Evolutionary conservation across 2,329 filamentous ascomycete species (phyloP).

Genomic region (Fusarium annulatum): DNA sequence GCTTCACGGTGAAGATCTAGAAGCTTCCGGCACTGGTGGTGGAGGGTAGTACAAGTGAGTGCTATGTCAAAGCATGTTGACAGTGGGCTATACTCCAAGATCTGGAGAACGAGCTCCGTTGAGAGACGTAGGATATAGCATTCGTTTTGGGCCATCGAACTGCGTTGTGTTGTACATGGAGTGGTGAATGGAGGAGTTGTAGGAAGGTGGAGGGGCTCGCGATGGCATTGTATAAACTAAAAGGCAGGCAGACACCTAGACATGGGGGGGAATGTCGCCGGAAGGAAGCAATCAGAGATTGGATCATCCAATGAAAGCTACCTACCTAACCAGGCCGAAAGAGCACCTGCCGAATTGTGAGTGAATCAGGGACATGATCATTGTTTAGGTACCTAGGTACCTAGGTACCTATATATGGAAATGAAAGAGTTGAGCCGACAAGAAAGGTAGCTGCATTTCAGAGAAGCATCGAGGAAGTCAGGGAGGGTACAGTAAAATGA

Average conservation of each 20-base stretch:
- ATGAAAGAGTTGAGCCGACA: not conserved
- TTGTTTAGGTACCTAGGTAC: no score
- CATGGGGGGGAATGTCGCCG: not conserved
- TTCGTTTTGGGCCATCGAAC: no score
- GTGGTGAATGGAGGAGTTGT: not conserved
- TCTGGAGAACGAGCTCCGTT: constrained; percentile 6
- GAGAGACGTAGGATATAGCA: not conserved
- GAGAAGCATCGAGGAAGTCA: no score
- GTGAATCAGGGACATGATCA: no score
- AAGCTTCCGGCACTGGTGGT: not conserved
- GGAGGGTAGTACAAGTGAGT: constrained; percentile 17
- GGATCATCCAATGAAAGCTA: not conserved
- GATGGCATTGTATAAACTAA: not conserved
- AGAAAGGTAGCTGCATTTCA: not conserved
- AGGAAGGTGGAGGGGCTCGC: not conserved
- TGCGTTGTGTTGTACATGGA: no score
- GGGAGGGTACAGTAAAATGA: not conserved
- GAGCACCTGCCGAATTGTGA: no score
- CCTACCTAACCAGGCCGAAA: no score
- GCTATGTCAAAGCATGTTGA: constrained; percentile 3
- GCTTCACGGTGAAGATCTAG: constrained; percentile 15
- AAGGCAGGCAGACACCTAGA: not conserved
- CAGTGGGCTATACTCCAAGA: not conserved
- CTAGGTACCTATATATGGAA: not conserved
- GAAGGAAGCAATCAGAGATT: not conserved